These are phyloP conservation scores for Aureobasidium uvarum DNA, from an alignment of 2,329 filamentous ascomycete species.

Conservation along the genomic window DNA sequence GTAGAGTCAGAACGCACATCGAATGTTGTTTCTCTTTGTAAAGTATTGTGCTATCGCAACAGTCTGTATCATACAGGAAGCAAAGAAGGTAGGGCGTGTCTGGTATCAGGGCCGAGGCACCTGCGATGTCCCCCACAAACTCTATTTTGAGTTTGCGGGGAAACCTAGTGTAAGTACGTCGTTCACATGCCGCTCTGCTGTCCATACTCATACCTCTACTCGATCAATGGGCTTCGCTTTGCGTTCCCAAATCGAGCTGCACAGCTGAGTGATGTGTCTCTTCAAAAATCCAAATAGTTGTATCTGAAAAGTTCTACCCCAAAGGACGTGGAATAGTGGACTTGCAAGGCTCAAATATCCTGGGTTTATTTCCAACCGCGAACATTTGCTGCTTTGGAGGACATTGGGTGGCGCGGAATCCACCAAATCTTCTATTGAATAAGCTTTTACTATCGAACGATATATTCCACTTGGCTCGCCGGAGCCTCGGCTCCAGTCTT, in stretches of 20 bases:
- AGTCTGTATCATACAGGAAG: too few relatives aligned
- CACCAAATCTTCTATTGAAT: not conserved
- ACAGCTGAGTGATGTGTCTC: not conserved
- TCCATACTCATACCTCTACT: not conserved
- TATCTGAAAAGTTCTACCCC: fast-evolving
- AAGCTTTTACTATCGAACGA: constrained; percentile 9
- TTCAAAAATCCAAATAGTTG: not conserved
- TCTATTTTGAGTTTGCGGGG: not conserved
- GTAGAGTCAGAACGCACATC: too few relatives aligned
- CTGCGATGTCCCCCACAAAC: not conserved
- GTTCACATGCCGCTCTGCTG: not conserved
- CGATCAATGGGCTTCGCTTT: not conserved
- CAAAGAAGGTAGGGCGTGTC: not conserved
- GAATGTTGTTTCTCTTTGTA: too few relatives aligned
- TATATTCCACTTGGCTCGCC: not conserved
- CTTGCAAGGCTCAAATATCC: not conserved
- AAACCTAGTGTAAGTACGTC: not conserved
- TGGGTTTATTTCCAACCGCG: not conserved
- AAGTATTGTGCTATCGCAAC: too few relatives aligned
- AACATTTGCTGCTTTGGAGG: not conserved
- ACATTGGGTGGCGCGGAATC: not conserved
- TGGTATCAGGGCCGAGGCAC: not conserved
- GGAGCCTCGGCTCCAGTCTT: constrained; percentile 8
- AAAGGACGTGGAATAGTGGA: not conserved
- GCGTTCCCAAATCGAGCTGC: not conserved